Evolutionary conservation across 2,329 filamentous ascomycete genomes (phyloP), one percentile per base, ranked within the genome.

Genomic region (Helicocarpus griseus): DNA sequence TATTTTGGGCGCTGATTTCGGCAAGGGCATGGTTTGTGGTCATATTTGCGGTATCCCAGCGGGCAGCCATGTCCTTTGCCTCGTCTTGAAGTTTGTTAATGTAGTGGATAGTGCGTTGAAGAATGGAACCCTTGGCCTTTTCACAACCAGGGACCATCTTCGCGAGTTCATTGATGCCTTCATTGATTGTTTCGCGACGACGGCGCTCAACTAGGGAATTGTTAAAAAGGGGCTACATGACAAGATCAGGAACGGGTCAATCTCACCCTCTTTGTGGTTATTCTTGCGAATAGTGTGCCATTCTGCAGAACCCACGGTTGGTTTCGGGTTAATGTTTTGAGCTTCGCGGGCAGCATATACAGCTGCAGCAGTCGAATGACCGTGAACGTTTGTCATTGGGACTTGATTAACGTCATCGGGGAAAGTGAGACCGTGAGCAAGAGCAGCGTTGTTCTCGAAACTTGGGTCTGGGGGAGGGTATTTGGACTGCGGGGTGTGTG

Each of bases 251-350:
- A 5, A 51, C 26, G 38, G 38, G n/a, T 28, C 43, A n/a, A 24
- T 51, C 79, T 64, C 72, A 93, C 91, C 93, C 78, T 97, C 91
- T 80, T 98, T 98, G 73, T 98, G 93, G 58, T 97, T 98, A 63
- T 97, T 91, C 66, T 95, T 93, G 56, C 93, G 83, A 62, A 95
- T 84, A 68, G 95, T 95, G 69, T 98, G 93, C 93, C 93, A 98
- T 69, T 97, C 91, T 50, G 95, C 89, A 1, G 89, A 93, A 2
- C 93, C 93, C n/a, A 97, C 93, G 5, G 85, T 81, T 6, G 90
- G 90, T 69, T 96, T 97, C 53, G 78, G 72, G 51, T 74, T 67
- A 63, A 77, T 68, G 58, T 73, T 69, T 57, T 74, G 74, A 14
- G 71, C 74, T 57, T 77, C 76, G 29, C 77, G 71, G 41, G 74